A percentile compares a stretch with the other conserved stretches of the same genome.
These are phyloP conservation scores for Irpex lacteus DNA, from an alignment of 1,284 basidiomycete genomes.

Conservation along the genomic window DNA sequence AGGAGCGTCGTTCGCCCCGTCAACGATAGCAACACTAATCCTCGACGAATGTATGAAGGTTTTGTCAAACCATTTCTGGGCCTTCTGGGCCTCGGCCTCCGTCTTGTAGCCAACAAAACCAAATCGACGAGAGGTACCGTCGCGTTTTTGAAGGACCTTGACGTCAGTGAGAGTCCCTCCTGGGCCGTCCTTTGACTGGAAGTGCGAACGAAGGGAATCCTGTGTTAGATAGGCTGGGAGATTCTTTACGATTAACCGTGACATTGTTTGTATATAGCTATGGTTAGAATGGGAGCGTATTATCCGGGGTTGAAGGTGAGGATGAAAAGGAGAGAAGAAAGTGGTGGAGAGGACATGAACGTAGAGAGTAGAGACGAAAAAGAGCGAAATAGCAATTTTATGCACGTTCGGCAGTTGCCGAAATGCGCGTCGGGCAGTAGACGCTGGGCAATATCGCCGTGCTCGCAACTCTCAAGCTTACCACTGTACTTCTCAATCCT, in stretches of 20 bases:
- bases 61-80: slow-evolving; percentile 83
- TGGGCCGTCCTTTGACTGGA: slow-evolving; percentile 62
- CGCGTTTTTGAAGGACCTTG: slow-evolving; percentile 74
- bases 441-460: not conserved
- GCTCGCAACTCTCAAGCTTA: not conserved
- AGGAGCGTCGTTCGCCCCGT: slow-evolving; percentile 70
- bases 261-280: slow-evolving; percentile 46
- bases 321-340: not conserved
- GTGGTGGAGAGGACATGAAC: not conserved
- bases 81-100: slow-evolving; percentile 72
- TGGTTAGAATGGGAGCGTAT: not conserved
- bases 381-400: slow-evolving; percentile 5
- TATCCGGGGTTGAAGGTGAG: slow-evolving; percentile 6
- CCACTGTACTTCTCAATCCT: not conserved
- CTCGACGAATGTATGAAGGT: slow-evolving; percentile 78
- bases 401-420: slow-evolving; percentile 5
- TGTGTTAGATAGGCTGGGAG: slow-evolving; percentile 76
- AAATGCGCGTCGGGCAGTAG: not conserved
- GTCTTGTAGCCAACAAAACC: slow-evolving; percentile 93
- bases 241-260: slow-evolving; percentile 90
- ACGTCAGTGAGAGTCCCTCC: slow-evolving; percentile 81
- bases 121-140: slow-evolving; percentile 84
- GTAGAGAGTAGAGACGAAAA: slow-evolving; percentile 9
- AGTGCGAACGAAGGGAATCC: slow-evolving; percentile 67
- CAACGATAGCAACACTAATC: slow-evolving; percentile 76